A percentile compares a stretch with the other conserved stretches of the same genome.
These are phyloP conservation scores for Penicillium goetzii DNA, from an alignment of 495 filamentous ascomycete genomes.

Conservation along the genomic window DNA sequence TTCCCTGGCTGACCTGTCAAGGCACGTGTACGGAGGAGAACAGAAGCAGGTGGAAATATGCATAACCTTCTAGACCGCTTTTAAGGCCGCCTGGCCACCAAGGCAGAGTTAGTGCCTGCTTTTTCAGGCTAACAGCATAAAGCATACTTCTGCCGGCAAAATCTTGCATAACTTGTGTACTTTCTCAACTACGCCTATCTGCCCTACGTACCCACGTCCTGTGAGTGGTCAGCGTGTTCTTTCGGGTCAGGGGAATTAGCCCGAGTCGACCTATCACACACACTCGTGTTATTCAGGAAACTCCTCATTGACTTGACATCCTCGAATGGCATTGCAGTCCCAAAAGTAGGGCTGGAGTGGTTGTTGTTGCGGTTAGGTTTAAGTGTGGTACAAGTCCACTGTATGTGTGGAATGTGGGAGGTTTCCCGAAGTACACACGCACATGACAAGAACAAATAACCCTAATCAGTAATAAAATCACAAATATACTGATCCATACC, in stretches of 20 bases:
- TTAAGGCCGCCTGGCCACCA: background rate
- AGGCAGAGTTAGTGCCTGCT: background rate
- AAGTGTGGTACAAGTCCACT: background rate
- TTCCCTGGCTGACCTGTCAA: conserved; percentile 4
- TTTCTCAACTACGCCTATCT: background rate
- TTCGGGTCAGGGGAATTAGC: background rate
- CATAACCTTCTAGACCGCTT: background rate
- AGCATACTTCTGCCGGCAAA: background rate
- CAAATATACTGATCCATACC: background rate
- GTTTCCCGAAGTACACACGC: background rate
- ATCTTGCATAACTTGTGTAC: background rate
- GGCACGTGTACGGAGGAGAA: background rate
- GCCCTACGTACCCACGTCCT: background rate
- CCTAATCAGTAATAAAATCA: background rate
- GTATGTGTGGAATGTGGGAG: background rate
- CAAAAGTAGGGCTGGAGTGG: background rate
- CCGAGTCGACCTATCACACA: background rate
- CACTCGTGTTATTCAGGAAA: background rate
- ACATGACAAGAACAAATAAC: conserved; percentile 6
- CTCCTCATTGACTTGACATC: background rate
- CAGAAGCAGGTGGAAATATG: background rate
- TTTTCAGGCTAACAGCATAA: background rate
- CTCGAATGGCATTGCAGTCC: conserved; percentile 1
- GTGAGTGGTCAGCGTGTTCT: background rate
- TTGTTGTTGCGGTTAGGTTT: conserved; percentile 5